Base-by-base conservation (phyloP, 169 alveolate species). In the Theileria sp. region DNA sequence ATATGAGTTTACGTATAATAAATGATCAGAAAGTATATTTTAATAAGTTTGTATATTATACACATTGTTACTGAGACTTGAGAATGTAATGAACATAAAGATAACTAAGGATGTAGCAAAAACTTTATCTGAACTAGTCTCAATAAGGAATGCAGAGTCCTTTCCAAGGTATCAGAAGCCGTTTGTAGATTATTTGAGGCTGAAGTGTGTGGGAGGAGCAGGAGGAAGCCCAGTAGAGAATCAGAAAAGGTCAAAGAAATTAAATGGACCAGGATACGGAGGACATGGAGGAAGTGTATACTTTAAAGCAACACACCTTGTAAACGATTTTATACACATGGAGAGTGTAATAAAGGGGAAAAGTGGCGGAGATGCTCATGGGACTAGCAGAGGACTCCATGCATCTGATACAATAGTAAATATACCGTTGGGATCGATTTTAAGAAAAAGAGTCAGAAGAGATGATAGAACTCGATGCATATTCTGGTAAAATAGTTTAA, bases 211-310 rank as follows among this genome's bases (percentile, higher is more conserved):
- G 73, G 92, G 89, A 17, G 94, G 94, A 15, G 83, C 86, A 28
- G 94, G 94, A 19, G 94, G 94, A 4, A 64, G 80, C 7, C 94
- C 94, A 58, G 79, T 87, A 26, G 81, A 82, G 49, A 91, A 85
- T 44, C 78, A 62, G 15, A 85, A 85, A 44, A 76, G 94, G 44
- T 85, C 92, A 19, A 79, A 64, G 54, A 86, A 84, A 69, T 71
- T 91, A 30, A 79, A 84, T 32, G 94, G 94, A 6, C 93, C 92
- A 62, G 94, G 94, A 23, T 91, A 91, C 62, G 94, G 94, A 19
- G 94, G 94, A 21, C 94, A 91, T 62, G 94, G 94, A 2, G 94
- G 94, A 15, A 86, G 81, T 77, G 87, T 91, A 23, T 80, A 84
- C 17, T 65, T 91, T 19, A 87, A 86, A 74, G 76, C 93, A 38